Evolutionary conservation across 306 rosid genomes (phyloP).

Genomic region (Comarum palustre): DNA sequence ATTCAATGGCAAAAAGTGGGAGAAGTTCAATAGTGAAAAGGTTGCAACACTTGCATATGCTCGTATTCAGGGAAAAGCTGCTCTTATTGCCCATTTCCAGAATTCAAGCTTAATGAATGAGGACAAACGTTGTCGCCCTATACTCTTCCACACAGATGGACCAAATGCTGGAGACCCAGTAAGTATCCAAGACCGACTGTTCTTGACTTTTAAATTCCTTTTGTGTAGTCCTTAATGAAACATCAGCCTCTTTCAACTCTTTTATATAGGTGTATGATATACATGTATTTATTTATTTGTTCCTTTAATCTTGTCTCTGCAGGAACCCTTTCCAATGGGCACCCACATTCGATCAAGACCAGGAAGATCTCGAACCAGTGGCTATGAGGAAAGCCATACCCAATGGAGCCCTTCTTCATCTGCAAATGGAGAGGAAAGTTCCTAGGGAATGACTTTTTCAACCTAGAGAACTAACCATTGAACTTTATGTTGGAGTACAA

Average conservation of each 20-base stretch:
- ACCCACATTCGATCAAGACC: conserved; percentile 56
- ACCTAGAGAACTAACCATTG: conserved; percentile 46
- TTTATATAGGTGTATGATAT: not conserved
- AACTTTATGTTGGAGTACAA: conserved; percentile 25
- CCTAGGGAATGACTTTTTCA: conserved; percentile 40
- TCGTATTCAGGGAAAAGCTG: conserved; percentile 78
- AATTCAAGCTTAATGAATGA: conserved; percentile 82
- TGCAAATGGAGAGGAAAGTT: conserved; percentile 56
- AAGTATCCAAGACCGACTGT: conserved; percentile 23
- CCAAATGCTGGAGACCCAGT: conserved; percentile 90
- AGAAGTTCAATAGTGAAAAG: conserved; percentile 90
- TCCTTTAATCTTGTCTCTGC: conserved; percentile 2
- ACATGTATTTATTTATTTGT: not conserved
- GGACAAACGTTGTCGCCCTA: conserved; percentile 84
- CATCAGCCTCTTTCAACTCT: not conserved
- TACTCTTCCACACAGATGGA: conserved; percentile 79
- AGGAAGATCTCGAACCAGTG: conserved; percentile 47
- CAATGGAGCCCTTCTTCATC: conserved; percentile 46
- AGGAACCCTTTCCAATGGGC: conserved; percentile 93
- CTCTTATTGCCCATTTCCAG: conserved; percentile 80
- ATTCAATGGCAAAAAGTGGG: conserved; percentile 85
- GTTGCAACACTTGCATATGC: conserved; percentile 87
- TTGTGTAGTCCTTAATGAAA: not conserved
- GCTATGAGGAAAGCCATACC: conserved; percentile 47
- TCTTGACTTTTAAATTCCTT: not conserved